A percentile compares a stretch with the other conserved stretches of the same genome.
These are phyloP conservation scores for Puya raimondii DNA, from an alignment of 176 grass and related monocot species.

Conservation along the genomic window DNA sequence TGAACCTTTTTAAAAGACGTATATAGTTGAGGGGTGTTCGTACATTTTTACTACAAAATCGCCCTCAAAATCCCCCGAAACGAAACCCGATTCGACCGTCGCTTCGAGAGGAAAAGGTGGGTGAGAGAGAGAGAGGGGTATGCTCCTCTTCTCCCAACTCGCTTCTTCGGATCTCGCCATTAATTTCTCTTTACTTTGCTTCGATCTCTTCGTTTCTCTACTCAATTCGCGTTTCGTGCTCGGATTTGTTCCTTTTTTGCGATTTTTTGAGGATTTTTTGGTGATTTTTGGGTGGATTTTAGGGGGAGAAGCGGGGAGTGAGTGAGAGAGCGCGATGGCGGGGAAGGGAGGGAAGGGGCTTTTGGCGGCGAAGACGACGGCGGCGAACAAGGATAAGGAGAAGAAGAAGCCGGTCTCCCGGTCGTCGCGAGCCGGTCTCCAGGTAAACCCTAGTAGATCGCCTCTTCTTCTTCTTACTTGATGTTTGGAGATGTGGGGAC, in stretches of 20 bases:
- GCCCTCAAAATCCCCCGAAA: too few relatives aligned
- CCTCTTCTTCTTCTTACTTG: neutral
- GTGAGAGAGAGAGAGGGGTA: too few relatives aligned
- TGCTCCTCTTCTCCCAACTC: too few relatives aligned
- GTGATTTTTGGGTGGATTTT: neutral
- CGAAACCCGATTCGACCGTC: too few relatives aligned
- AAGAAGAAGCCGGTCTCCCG: constrained; percentile 41
- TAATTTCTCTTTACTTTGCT: neutral
- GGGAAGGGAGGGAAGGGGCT: constrained; percentile 59
- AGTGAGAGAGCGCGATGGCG: constrained; percentile 27
- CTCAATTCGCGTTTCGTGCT: too few relatives aligned
- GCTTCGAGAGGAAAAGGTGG: too few relatives aligned
- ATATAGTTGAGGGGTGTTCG: too few relatives aligned
- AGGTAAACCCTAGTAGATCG: constrained; percentile 17
- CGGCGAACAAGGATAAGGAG: constrained; percentile 33
- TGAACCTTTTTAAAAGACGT: too few relatives aligned
- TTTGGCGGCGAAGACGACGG: constrained; percentile 37
- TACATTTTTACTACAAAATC: too few relatives aligned
- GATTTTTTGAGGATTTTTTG: neutral
- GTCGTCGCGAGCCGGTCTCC: constrained; percentile 44
- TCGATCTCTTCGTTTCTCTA: constrained; percentile 11
- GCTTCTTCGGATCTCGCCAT: neutral
- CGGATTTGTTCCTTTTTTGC: neutral
- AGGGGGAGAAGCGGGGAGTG: neutral
- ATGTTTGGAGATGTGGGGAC: too few relatives aligned